These are phyloP conservation scores for Yarrowia galli DNA, from an alignment of 1,139 yeast species.

Conservation along the genomic window DNA sequence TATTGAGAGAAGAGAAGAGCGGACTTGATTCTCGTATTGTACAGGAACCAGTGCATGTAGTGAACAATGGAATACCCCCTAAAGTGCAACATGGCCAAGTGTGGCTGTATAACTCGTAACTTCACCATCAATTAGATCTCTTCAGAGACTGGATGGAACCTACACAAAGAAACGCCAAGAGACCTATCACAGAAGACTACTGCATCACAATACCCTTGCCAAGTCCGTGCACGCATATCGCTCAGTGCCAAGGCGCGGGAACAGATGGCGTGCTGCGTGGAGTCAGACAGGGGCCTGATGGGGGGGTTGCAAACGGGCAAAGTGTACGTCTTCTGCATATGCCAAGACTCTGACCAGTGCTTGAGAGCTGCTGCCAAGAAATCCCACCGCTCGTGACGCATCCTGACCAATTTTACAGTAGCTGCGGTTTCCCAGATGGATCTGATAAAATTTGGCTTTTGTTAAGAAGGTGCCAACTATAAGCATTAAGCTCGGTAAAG, in stretches of 20 bases:
- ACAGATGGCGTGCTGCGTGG: background rate
- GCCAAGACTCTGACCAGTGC: background rate
- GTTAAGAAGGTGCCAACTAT: background rate
- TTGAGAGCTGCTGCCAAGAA: conserved; percentile 11
- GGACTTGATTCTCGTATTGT: no score
- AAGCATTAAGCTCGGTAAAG: background rate
- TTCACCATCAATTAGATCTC: background rate
- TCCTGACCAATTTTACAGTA: conserved; percentile 2
- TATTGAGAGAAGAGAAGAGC: background rate
- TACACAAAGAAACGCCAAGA: background rate
- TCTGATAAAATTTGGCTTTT: conserved; percentile 10
- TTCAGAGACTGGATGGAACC: background rate
- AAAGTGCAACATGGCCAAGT: no score
- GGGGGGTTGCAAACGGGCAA: background rate
- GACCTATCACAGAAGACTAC: background rate
- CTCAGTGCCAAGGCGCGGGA: conserved; percentile 2
- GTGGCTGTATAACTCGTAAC: background rate
- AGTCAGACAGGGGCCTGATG: background rate
- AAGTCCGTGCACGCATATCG: conserved; percentile 8
- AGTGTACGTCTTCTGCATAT: background rate
- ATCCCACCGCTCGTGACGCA: background rate
- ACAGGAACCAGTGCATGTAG: no score
- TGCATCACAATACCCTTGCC: conserved; percentile 1
- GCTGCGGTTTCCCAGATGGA: background rate
- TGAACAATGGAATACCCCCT: background rate